Evolutionary conservation across 768 basidiomycete genomes (phyloP).

Genomic region (Phaeotremella skinneri): DNA sequence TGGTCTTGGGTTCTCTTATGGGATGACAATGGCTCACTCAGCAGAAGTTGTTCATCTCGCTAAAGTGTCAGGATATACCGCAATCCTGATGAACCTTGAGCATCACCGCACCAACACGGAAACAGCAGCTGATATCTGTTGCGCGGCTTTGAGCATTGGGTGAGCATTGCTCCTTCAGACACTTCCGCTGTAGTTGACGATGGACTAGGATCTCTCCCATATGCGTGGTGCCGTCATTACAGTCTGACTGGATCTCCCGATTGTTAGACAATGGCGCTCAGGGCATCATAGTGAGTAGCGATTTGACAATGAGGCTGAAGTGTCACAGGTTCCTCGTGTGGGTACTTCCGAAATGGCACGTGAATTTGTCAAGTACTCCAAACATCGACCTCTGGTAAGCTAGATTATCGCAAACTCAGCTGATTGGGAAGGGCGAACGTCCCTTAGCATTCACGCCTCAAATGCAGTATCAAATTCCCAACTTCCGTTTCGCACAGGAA

Average conservation of each 20-base stretch:
- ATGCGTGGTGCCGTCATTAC: conserved; percentile 3
- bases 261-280: conserved; percentile 20
- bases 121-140: background rate
- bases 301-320: background rate
- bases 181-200: background rate
- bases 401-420: background rate
- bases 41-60: conserved; percentile 8
- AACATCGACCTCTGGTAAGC: conserved; percentile 14
- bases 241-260: conserved; percentile 16
- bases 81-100: conserved; percentile 5
- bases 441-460: conserved; percentile 16
- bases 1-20: conserved; percentile 1
- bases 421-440: background rate
- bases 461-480: conserved; percentile 17
- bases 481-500: conserved; percentile 3
- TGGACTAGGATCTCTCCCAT: conserved; percentile 11
- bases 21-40: conserved; percentile 1
- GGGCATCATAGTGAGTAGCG: conserved; percentile 14
- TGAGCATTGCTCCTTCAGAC: background rate
- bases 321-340: conserved; percentile 6
- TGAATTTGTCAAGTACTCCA: conserved; percentile 4
- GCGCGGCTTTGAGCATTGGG: conserved; percentile 2
- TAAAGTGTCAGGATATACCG: conserved; percentile 5
- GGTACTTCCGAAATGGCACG: conserved; percentile 11
- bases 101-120: conserved; percentile 1